A percentile compares a stretch with the other conserved stretches of the same genome.
phyloP scores from a whole-genome alignment of 2,329 filamentous ascomycete genomes.

The Trichoderma aggressivum region DNA sequence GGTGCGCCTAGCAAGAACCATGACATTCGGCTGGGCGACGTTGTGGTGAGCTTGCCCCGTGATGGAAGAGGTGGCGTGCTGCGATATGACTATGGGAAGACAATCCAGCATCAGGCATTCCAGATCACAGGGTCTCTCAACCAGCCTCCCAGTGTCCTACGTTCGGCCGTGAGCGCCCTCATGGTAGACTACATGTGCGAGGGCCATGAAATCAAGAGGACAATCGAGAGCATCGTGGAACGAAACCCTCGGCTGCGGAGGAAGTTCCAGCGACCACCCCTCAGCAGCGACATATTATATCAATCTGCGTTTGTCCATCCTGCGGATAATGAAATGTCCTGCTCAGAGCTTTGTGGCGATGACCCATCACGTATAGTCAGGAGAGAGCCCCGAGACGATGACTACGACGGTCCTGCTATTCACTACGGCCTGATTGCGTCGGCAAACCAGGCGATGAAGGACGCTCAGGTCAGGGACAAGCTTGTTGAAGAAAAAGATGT shows the following conservation, averaged over 20 bases:
- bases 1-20: background rate
- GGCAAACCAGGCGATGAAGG: background rate
- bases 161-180: background rate
- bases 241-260: background rate
- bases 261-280: background rate
- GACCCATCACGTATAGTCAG: background rate
- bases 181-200: rapidly evolving
- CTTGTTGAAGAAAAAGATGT: background rate
- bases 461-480: background rate
- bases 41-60: background rate
- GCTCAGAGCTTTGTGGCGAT: background rate
- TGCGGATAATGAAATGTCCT: rapidly evolving
- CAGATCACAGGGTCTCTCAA: background rate
- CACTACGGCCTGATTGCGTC: background rate
- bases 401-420: background rate
- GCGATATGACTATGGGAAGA: background rate
- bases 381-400: background rate
- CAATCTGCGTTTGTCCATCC: background rate
- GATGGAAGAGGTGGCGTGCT: background rate
- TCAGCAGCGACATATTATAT: background rate
- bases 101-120: background rate
- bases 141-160: background rate
- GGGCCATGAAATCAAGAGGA: background rate
- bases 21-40: background rate
- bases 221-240: background rate